A percentile compares a stretch with the other conserved stretches of the same genome.
Conservation (phyloP, 2,329 filamentous ascomycete species). For the Colletotrichum sp. region DNA sequence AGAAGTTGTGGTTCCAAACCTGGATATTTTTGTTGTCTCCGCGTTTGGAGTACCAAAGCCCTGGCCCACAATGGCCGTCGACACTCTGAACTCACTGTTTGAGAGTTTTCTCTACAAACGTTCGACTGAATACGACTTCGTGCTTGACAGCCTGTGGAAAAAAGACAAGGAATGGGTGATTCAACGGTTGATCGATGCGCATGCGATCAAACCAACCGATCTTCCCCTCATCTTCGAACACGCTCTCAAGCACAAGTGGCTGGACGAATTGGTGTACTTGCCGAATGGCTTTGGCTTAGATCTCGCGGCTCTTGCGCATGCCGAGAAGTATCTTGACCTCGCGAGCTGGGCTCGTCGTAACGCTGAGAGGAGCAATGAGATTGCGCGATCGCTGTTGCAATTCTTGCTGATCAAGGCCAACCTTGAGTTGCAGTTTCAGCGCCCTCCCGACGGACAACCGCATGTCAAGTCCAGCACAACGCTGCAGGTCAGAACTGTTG, state of each 20-base stretch:
- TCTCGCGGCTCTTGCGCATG: slow-evolving; percentile 83
- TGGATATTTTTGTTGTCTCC: slow-evolving; percentile 80
- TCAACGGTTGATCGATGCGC: slow-evolving; percentile 77
- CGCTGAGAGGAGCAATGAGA: slow-evolving; percentile 67
- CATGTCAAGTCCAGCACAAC: slow-evolving; percentile 69
- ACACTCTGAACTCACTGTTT: slow-evolving; percentile 79
- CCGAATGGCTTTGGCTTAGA: slow-evolving; percentile 88
- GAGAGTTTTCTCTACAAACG: slow-evolving; percentile 83
- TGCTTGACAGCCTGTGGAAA: slow-evolving; percentile 89
- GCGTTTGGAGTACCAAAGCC: slow-evolving; percentile 79
- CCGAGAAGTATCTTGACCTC: slow-evolving; percentile 79
- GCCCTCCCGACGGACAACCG: slow-evolving; percentile 67
- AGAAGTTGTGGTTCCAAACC: slow-evolving; percentile 72
- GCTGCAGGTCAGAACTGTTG: slow-evolving; percentile 85
- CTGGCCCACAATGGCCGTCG: slow-evolving; percentile 76
- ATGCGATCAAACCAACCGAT: slow-evolving; percentile 71
- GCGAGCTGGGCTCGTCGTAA: slow-evolving; percentile 80
- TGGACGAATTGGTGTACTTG: slow-evolving; percentile 79
- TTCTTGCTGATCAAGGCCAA: slow-evolving; percentile 87
- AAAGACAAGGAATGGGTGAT: slow-evolving; percentile 90
- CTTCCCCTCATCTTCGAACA: slow-evolving; percentile 58
- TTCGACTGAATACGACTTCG: slow-evolving; percentile 81
- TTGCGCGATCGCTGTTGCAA: slow-evolving; percentile 75
- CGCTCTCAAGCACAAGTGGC: slow-evolving; percentile 81
- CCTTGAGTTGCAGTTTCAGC: slow-evolving; percentile 77